Percentiles rank a stretch among this genome's conserved stretches.
Conservation (phyloP, 225 moss, liverwort and hornwort genomes). For the Thuidium tamariscinum region DNA sequence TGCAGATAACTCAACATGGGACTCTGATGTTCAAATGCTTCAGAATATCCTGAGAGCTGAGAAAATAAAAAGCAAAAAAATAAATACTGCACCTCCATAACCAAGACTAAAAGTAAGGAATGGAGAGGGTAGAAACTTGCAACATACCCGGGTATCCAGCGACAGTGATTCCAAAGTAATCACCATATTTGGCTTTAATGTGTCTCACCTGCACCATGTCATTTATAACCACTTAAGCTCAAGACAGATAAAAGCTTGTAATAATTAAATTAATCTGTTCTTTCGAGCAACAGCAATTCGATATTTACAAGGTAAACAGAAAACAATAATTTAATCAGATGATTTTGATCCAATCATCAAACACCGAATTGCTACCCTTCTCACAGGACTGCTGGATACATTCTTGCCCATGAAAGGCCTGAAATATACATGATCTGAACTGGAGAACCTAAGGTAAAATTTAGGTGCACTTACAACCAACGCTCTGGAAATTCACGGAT, state of each 20-base stretch:
- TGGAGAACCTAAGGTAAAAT: neutral
- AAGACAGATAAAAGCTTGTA: neutral
- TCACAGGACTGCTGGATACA: neutral
- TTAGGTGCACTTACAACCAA: neutral
- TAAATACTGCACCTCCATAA: neutral
- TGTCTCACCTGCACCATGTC: conserved; percentile 59
- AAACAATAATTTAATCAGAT: neutral
- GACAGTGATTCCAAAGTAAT: conserved; percentile 90
- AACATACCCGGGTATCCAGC: conserved; percentile 90
- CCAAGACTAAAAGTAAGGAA: neutral
- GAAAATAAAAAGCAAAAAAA: neutral
- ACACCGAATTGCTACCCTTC: neutral
- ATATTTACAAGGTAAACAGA: neutral
- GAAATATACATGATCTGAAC: neutral
- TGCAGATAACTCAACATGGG: neutral
- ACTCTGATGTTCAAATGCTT: conserved; percentile 27
- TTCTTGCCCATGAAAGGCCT: neutral
- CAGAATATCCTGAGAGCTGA: conserved; percentile 24
- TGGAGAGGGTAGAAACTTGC: neutral
- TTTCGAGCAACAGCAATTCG: neutral
- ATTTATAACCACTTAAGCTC: neutral
- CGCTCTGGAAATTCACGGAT: neutral
- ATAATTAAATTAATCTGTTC: neutral
- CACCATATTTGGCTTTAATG: conserved; percentile 72
- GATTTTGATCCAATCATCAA: neutral